Conservation (phyloP, 2,329 filamentous ascomycete species). For the Teratosphaeria pseudoeucalypti region DNA sequence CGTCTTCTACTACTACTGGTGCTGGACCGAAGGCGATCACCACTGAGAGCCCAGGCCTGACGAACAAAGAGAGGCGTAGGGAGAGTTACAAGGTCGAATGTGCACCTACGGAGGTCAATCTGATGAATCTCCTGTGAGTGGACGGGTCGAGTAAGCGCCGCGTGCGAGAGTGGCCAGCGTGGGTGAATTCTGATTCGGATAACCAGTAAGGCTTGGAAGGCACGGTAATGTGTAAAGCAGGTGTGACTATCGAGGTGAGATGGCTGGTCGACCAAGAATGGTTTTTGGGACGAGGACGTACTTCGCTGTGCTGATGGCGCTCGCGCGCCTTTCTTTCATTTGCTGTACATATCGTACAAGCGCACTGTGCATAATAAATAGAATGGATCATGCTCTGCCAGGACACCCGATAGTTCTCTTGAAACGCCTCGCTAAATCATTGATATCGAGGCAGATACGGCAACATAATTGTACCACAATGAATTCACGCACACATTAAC, state of each 20-base stretch:
- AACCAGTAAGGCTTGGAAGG: neutral
- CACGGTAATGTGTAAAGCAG: neutral
- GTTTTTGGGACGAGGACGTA: neutral
- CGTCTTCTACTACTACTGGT: neutral
- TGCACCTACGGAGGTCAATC: slow-evolving; percentile 5
- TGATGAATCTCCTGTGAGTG: slow-evolving; percentile 2
- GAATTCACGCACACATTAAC: slow-evolving; percentile 30
- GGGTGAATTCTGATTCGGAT: neutral
- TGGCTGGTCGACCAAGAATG: neutral
- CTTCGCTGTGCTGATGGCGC: neutral
- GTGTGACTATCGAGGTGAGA: neutral
- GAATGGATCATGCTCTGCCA: neutral
- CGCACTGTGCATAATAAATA: neutral
- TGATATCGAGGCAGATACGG: neutral
- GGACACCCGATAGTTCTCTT: neutral
- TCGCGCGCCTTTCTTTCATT: neutral
- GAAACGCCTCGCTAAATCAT: neutral
- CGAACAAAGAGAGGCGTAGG: neutral
- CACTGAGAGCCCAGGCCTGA: neutral
- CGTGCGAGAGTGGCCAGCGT: neutral
- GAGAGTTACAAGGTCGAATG: slow-evolving; percentile 10
- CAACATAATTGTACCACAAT: neutral
- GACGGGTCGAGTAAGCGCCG: neutral
- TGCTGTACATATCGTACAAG: neutral
- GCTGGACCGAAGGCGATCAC: neutral